Base-by-base conservation (phyloP, 2,329 filamentous ascomycete genomes). In the Oidium heveae region DNA sequence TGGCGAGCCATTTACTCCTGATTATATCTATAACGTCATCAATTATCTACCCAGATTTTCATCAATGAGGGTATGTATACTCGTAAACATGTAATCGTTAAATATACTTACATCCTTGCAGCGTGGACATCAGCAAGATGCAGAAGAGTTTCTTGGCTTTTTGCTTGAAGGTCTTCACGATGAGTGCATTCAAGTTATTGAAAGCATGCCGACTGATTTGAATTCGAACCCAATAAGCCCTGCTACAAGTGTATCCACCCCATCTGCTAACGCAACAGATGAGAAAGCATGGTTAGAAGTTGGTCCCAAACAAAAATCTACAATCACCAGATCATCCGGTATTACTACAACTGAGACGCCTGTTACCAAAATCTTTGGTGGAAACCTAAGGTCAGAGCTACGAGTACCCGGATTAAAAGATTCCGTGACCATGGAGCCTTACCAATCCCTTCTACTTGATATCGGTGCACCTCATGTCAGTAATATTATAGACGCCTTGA, bases 71-170 rank as follows among this genome's bases (percentile, higher is more conserved):
- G 84, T 87, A 72, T 67, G 80, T 71, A 39, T 20, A 41, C 20
- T 24, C 6, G 28, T 41, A 9, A 24, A n/a, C n/a, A 4, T 41
- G n/a, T 37, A 43, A 2, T 20, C 15, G 32, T 36, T 18, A 52
- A 51, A 62, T 57, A 63, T 58, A 56, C 61, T 67, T 59, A 68
- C 55, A 8, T 53, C 33, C 53, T 53, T 57, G 44, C 59, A 87
- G 81, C 84, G 87, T 57, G 91, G 91, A 16, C 89, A 95, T 62
- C 91, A 98, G 66, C 89, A 98, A 71, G 91, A 98, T 69, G 91
- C 91, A 0, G 87, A 98, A 65, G 91, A 98, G 64, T 98, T 98
- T 61, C 72, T 98, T 24, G 89, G 88, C 0, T 94, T 96, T 66
- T 72, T 98, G 36, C 73, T 98, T 4, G 88, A 94, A 63, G 86